phyloP scores from a whole-genome alignment of 306 rosid species.

The Macrotyloma uniflorum region DNA sequence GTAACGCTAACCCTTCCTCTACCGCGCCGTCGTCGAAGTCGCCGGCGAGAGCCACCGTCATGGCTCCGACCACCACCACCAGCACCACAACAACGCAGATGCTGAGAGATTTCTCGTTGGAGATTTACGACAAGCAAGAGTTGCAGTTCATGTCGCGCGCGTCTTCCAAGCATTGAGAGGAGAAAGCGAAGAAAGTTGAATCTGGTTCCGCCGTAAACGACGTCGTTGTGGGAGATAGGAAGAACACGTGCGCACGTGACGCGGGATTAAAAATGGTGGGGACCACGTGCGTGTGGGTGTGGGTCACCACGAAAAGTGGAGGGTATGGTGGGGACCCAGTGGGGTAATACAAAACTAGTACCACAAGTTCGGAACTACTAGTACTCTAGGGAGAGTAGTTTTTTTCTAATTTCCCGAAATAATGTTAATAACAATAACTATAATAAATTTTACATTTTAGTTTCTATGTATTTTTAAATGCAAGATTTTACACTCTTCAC shows the following conservation, averaged over 20 bases:
- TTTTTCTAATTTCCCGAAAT: background rate
- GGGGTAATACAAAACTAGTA: background rate
- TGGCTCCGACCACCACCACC: constrained; percentile 33
- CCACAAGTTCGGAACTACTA: constrained; percentile 9
- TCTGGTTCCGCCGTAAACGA: constrained; percentile 16
- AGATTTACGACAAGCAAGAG: constrained; percentile 72
- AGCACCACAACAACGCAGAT: constrained; percentile 49
- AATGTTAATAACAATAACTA: background rate
- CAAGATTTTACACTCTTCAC: no score
- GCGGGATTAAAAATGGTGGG: constrained; percentile 47
- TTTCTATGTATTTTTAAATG: background rate
- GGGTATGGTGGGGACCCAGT: constrained; percentile 26
- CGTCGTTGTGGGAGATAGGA: constrained; percentile 12
- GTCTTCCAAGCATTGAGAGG: constrained; percentile 53
- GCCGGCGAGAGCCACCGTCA: constrained; percentile 42
- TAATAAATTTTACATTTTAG: background rate
- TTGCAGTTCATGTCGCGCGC: constrained; percentile 68
- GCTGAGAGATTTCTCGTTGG: constrained; percentile 70
- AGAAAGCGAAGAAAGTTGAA: background rate
- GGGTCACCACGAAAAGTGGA: constrained; percentile 50
- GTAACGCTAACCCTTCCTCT: constrained; percentile 14
- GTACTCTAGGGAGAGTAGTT: background rate
- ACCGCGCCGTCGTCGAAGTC: constrained; percentile 32
- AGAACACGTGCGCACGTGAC: constrained; percentile 72
- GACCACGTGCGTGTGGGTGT: constrained; percentile 44